Evolutionary conservation across 1,284 basidiomycete genomes (phyloP), one percentile per base, ranked within the genome.

Genomic region (Moesziomyces aphidis): DNA sequence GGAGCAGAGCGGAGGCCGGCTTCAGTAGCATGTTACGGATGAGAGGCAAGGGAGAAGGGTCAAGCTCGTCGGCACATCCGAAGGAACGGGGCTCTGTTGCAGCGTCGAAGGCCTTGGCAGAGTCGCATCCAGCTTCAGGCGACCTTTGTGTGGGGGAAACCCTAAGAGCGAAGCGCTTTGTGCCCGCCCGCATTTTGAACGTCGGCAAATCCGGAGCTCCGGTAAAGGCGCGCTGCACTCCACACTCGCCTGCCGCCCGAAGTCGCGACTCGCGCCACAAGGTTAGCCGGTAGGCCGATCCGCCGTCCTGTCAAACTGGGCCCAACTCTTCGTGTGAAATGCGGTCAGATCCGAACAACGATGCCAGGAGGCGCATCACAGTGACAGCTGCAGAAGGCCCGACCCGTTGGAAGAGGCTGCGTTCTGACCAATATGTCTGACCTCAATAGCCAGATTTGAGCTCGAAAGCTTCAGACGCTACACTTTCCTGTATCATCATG

Each of bases 191-290:
- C 39, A 39, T 51, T 22, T 15, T 26, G n/a, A 17, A 8, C 48
- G 36, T 67, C 64, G 64, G 64, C 64, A 67, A 61, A 34, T 67
- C 59, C 58, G 64, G 55, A 50, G 46, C 44, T 24, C 59, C 50
- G 50, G 47, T 54, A 34, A 61, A 51, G 54, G 55, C 58, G 48
- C 39, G 51, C 48, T 52, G 48, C 50, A 47, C 51, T 34, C 43
- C 23, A 42, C 43, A 50, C 54, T 45, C 39, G 39, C 19, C 15
- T 19, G 39, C 39, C 39, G 17, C 39, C 39, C 6, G 19, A 19
- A 42, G n/a, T 42, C 7, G 17, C 39, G 39, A 42, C 39, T 19
- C 39, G 39, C 19, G 39, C 2, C 15, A 3, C 17, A 7, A 7
- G 39, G 15, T 11, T 42, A 42, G 17, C 39, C 39, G 39, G 39